Evolutionary conservation across 2,329 filamentous ascomycete species (phyloP), one percentile per base, ranked within the genome.

Genomic region (Plenodomus tracheiphilus): DNA sequence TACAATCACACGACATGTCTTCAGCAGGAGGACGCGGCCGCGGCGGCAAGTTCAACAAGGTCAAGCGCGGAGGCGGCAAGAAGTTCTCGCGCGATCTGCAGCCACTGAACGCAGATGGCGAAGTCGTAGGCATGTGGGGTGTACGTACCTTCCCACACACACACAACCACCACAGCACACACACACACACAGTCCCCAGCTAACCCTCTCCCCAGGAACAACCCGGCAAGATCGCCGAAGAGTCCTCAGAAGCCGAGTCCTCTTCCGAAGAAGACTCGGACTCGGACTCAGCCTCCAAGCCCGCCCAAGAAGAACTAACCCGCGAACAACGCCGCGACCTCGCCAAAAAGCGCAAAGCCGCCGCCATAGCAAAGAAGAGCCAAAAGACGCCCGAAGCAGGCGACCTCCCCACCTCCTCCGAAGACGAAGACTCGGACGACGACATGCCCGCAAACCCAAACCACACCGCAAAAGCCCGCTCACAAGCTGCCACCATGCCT

Each of bases 11-110:
- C 60, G 65, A 54, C 55, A 81, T 79, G 75, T 81, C 81, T 73
- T 78, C 86, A 52, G 73, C 74, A 61, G 72, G 74, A 61, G 72
- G 74, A 61, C 73, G 91, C 71, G 91, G 90, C 63, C 88, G 92
- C 70, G 91, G 88, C 66, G 91, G 92, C 75, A 97, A 97, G 78
- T 96, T 93, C 75, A 89, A 85, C 79, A 97, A 97, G 80, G 91
- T 88, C 61, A 91, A 90, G 63, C 84, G 93, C 76, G 93, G 93
- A 81, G 92, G 93, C 55, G 94, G 94, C 68, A 96, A 97, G 77
- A 87, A 96, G 69, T 99, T 95, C 78, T 97, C 92, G 60, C 88
- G 91, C 59, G 87, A 97, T 72, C 85, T 97, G 39, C 86, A 89
- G 73, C 92, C 92, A 17, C 77, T 94, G 66, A 92, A 97, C 68